Conservation (phyloP, 805 yeast genomes). For the Saccharomycopsis lassenensis region DNA sequence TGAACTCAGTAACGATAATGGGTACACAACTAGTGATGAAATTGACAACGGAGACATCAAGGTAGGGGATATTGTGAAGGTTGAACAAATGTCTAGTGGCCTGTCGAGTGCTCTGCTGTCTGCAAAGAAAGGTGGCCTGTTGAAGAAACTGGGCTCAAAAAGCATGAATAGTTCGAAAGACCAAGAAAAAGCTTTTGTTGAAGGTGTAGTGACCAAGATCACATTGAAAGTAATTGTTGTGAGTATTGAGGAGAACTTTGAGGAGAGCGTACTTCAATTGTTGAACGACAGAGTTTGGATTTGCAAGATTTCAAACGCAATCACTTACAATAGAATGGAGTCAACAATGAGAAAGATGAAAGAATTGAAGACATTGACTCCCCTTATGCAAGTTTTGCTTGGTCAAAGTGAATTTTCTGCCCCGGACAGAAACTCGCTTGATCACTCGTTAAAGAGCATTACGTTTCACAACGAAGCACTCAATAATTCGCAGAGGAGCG, state of each 20-base stretch:
- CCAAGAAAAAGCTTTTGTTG: no score
- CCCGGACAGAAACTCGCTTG: slow-evolving; percentile 19
- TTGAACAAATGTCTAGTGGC: slow-evolving; percentile 44
- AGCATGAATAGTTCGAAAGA: no score
- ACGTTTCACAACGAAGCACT: slow-evolving; percentile 34
- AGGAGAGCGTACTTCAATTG: slow-evolving; percentile 36
- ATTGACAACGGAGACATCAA: slow-evolving; percentile 43
- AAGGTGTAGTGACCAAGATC: slow-evolving; percentile 57
- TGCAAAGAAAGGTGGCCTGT: no score
- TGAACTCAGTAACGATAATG: slow-evolving; percentile 47
- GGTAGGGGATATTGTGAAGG: slow-evolving; percentile 66
- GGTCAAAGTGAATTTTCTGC: slow-evolving; percentile 31
- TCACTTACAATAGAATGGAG: slow-evolving; percentile 71
- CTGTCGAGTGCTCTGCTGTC: no score
- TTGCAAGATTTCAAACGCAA: slow-evolving; percentile 43
- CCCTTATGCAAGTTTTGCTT: slow-evolving; percentile 31
- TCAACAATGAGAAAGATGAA: slow-evolving; percentile 58
- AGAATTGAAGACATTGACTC: slow-evolving; percentile 33
- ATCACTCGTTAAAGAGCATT: slow-evolving; percentile 14
- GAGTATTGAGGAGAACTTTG: slow-evolving; percentile 36
- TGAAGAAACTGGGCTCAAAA: no score
- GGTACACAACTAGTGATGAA: slow-evolving; percentile 26
- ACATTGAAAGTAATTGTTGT: slow-evolving; percentile 38
- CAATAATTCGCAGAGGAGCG: slow-evolving; percentile 54
- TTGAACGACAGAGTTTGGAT: slow-evolving; percentile 50